Percentiles rank a stretch among this genome's conserved stretches.
Evolutionary conservation across 139 green algal species (phyloP).

Genomic region (Chlorella sp.): DNA sequence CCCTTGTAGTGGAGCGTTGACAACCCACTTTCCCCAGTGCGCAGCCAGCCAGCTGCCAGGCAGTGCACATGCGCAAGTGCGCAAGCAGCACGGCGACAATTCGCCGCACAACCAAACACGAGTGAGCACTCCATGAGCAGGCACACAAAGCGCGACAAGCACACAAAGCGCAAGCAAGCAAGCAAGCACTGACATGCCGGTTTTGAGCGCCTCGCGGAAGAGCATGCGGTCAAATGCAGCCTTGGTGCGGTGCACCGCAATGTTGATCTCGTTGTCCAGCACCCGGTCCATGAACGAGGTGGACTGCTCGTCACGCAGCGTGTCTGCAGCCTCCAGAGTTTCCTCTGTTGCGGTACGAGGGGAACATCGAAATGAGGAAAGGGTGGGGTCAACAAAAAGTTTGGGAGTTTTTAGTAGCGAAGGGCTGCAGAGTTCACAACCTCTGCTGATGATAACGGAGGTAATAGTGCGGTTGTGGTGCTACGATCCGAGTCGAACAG

Average conservation of each 20-base stretch:
- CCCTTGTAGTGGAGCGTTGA: no score
- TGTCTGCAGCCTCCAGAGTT: slow-evolving; percentile 64
- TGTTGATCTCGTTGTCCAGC: slow-evolving; percentile 96
- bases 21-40: not conserved
- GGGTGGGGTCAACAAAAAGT: no score
- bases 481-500: no score
- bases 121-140: no score
- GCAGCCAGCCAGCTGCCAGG: not conserved
- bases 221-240: slow-evolving; percentile 86
- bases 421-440: no score
- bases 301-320: slow-evolving; percentile 65
- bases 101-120: no score
- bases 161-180: not conserved
- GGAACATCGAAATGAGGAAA: not conserved
- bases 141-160: not conserved
- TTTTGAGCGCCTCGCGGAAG: slow-evolving; percentile 96
- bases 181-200: slow-evolving; percentile 23
- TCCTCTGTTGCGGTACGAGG: slow-evolving; percentile 67
- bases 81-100: not conserved
- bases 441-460: no score
- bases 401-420: no score
- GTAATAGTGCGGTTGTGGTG: no score
- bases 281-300: slow-evolving; percentile 82
- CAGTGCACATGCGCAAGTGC: not conserved
- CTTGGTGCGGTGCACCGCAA: slow-evolving; percentile 60